phyloP scores from a whole-genome alignment of 352 stramenopile genomes.

The Pythium monospermum region DNA sequence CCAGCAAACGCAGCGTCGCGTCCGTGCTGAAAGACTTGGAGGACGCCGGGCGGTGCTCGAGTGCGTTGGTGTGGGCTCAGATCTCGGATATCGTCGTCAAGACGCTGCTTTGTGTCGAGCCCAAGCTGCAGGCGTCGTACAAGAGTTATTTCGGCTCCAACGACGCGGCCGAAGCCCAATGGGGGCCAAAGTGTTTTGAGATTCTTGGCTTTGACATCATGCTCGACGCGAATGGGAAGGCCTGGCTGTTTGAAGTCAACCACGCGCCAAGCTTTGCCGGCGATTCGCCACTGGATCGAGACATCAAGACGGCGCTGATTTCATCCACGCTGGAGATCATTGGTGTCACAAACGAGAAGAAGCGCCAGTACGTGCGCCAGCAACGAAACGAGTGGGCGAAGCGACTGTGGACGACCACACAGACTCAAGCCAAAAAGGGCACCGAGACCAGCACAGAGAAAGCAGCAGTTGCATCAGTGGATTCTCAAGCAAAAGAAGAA shows the following conservation, averaged over 20 bases:
- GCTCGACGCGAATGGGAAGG: constrained; percentile 30
- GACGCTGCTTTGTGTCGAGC: constrained; percentile 36
- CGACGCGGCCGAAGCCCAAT: constrained; percentile 16
- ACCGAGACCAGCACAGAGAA: too few relatives aligned
- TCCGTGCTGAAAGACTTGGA: constrained; percentile 32
- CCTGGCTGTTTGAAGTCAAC: constrained; percentile 46
- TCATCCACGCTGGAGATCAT: constrained; percentile 28
- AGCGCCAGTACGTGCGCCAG: constrained; percentile 25
- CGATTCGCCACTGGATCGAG: constrained; percentile 31
- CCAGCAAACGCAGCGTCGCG: constrained; percentile 33
- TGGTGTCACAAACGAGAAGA: constrained; percentile 35
- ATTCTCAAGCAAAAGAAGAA: not conserved
- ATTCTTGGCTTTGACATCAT: constrained; percentile 47
- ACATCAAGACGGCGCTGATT: constrained; percentile 36
- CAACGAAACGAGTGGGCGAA: constrained; percentile 27
- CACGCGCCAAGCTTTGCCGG: constrained; percentile 43
- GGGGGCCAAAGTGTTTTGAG: constrained; percentile 39
- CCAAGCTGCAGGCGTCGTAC: constrained; percentile 35
- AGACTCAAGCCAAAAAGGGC: constrained; percentile 3
- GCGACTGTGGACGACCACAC: constrained; percentile 24
- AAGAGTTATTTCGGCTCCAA: constrained; percentile 34
- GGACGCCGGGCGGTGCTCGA: constrained; percentile 16
- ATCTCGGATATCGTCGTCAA: constrained; percentile 42
- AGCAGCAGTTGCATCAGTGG: too few relatives aligned
- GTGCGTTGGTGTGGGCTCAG: constrained; percentile 26